These are phyloP conservation scores for Chytridium lagenaria DNA, from an alignment of 371 early-diverging fungal species.

Conservation along the genomic window DNA sequence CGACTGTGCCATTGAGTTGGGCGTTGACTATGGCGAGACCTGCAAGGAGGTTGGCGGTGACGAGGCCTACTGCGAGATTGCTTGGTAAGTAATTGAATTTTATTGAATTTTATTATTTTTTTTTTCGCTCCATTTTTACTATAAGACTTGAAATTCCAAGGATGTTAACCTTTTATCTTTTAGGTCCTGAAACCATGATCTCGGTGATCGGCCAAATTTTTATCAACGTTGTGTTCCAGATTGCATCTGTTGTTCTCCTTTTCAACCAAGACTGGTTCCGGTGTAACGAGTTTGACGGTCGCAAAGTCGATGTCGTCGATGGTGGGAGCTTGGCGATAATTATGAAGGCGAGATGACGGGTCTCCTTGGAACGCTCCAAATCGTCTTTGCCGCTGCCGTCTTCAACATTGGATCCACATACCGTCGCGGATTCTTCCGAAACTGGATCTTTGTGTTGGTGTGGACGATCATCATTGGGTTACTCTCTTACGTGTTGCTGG, in stretches of 20 bases:
- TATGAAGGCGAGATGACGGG: constrained; percentile 65
- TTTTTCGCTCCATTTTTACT: not conserved
- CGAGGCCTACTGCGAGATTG: constrained; percentile 74
- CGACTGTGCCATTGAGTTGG: constrained; percentile 66
- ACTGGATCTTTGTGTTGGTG: constrained; percentile 64
- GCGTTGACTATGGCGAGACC: constrained; percentile 73
- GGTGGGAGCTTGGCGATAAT: constrained; percentile 84
- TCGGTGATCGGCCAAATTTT: constrained; percentile 70
- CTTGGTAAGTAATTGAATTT: constrained; percentile 56
- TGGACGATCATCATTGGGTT: constrained; percentile 61
- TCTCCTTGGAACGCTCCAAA: constrained; percentile 65
- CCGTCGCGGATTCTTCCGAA: constrained; percentile 66
- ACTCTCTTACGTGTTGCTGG: constrained; percentile 61
- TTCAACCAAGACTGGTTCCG: constrained; percentile 65
- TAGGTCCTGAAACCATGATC: constrained; percentile 63
- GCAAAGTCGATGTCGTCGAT: constrained; percentile 67
- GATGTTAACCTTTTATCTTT: not conserved
- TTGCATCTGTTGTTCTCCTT: constrained; percentile 60
- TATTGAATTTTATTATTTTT: not conserved
- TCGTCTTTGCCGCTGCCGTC: constrained; percentile 62
- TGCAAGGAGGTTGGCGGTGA: constrained; percentile 58
- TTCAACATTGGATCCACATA: constrained; percentile 73
- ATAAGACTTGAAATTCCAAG: not conserved
- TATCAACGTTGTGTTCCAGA: constrained; percentile 70
- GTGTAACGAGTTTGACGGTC: constrained; percentile 77